phyloP scores from a whole-genome alignment of 2,329 filamentous ascomycete species.

The Mycosphaerella arachidis region DNA sequence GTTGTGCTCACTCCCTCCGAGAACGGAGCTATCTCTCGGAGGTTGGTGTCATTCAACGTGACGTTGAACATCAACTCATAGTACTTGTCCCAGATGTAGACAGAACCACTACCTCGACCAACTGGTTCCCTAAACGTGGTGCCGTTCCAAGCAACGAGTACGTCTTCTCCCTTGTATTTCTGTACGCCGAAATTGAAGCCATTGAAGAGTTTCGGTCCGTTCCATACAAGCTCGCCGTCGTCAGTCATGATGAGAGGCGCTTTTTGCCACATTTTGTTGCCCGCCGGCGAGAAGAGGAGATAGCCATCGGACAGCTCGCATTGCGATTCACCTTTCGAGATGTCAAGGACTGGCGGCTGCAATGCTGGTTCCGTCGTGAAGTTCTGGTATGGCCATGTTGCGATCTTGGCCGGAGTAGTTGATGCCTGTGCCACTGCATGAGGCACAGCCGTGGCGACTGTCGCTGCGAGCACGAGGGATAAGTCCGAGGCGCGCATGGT shows the following conservation, averaged over 20 bases:
- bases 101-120: constrained; percentile 16
- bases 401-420: not conserved
- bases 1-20: not conserved
- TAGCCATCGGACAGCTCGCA: constrained; percentile 9
- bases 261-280: constrained; percentile 9
- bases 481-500: not conserved
- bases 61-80: constrained; percentile 18
- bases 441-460: too few relatives aligned
- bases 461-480: not conserved
- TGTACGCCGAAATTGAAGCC: constrained; percentile 20
- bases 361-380: not conserved
- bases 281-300: constrained; percentile 20
- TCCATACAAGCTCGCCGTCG: constrained; percentile 20
- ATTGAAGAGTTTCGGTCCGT: constrained; percentile 7
- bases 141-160: constrained; percentile 20
- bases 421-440: not conserved
- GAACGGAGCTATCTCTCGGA: constrained; percentile 8
- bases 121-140: constrained; percentile 16
- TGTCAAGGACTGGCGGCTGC: not conserved
- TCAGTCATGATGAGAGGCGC: constrained; percentile 15
- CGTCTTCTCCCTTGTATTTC: constrained; percentile 12
- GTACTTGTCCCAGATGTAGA: constrained; percentile 16
- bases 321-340: not conserved
- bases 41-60: constrained; percentile 12
- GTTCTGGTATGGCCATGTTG: constrained; percentile 1